Conservation (phyloP, 2,329 filamentous ascomycete species). For the Coniochaeta hoffmannii region DNA sequence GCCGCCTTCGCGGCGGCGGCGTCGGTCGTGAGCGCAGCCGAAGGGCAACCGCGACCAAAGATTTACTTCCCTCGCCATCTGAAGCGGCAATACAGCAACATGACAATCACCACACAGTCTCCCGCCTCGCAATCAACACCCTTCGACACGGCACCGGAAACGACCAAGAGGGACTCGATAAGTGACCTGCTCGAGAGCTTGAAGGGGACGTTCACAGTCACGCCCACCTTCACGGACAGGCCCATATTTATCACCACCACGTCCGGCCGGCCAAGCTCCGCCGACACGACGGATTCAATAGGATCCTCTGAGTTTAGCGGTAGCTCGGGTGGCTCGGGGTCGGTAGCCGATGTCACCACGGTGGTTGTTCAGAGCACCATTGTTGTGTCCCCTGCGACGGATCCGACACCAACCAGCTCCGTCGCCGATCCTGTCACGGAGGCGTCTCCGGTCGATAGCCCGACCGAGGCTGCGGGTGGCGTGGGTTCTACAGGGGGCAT, state of each 20-base stretch:
- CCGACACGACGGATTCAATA: conserved; percentile 1
- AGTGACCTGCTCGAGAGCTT: conserved; percentile 3
- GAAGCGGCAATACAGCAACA: conserved; percentile 41
- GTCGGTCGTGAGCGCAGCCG: conserved; percentile 31
- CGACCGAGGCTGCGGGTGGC: not conserved
- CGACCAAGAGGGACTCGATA: conserved; percentile 12
- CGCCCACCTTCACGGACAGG: not conserved
- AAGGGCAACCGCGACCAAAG: conserved; percentile 36
- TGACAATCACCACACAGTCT: conserved; percentile 27
- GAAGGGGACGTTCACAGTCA: no score
- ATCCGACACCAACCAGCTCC: conserved; percentile 1
- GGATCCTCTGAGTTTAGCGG: not conserved
- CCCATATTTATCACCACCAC: not conserved
- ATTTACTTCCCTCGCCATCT: conserved; percentile 53
- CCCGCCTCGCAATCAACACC: conserved; percentile 16
- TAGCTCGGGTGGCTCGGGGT: conserved; percentile 3
- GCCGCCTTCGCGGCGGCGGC: conserved; percentile 41
- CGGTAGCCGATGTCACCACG: conserved; percentile 14
- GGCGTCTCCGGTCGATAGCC: not conserved
- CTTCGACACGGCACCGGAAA: conserved; percentile 6
- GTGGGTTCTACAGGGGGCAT: conserved; percentile 7
- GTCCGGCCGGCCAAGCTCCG: not conserved
- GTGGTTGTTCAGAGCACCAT: conserved; percentile 19
- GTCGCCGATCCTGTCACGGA: not conserved
- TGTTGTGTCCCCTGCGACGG: conserved; percentile 11